Base-by-base conservation (phyloP, 2,329 filamentous ascomycete species). In the Beauveria scarabaeidicola region DNA sequence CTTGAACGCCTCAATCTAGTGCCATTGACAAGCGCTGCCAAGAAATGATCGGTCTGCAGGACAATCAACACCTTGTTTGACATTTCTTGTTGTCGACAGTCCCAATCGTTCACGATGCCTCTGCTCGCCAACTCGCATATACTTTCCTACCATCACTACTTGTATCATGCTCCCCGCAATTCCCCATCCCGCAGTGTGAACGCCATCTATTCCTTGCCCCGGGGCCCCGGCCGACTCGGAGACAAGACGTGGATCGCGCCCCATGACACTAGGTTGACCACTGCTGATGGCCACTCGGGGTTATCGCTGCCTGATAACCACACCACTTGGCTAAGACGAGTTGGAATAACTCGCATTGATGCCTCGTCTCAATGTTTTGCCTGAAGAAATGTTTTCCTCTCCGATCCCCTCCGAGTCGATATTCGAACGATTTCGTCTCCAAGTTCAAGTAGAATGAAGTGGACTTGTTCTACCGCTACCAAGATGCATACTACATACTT, bases 1-100 rank as follows among this genome's bases (percentile, higher is more conserved):
- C 21, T 25, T 5, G 21, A 46, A 53, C 38, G 51, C 51, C 38
- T 53, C 51, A 25, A 43, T 53, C 19, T 29, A 57, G 44, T 19
- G 29, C 44, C 52, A 55, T 54, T 27, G 52, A 32, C 40, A 46
- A 46, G 25, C 40, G 47, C n/a, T 48, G 51, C 51, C 51, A 56
- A 48, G 53, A 48, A 38, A 25, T 17, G 43, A 47, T 40, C 51
- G 36, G 29, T 21, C 13, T 36, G 52, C 17, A 19, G 52, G 43
- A 56, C 13, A 43, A 53, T 29, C 36, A 29, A 10, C 13, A n/a
- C 11, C 41, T 7, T 3, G 21, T 21, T 9, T 27, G 5, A 10
- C 19, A 43, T 3, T 2, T 15, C 15, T n/a, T 15, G 3, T n/a
- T 25, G 36, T 8, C 3, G 17, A 41, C 8, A 9, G 21, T n/a